Percentiles rank a stretch among this genome's conserved stretches.
Conservation (phyloP, 352 stramenopile species). For the Pythium dissotocum region DNA sequence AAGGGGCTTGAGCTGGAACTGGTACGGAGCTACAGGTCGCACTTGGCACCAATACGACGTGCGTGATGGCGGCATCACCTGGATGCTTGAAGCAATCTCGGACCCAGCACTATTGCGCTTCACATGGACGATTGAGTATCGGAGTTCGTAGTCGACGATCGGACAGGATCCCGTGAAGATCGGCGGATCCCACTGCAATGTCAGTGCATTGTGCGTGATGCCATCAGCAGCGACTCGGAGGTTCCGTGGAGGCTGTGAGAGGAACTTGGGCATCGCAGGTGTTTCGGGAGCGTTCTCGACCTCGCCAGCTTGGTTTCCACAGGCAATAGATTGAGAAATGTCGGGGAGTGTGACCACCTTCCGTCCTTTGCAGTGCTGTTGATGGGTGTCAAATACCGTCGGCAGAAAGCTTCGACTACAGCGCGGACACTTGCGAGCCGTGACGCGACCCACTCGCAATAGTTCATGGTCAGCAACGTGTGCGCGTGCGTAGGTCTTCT, state of each 20-base stretch:
- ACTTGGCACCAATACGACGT: constrained; percentile 61
- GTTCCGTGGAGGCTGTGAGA: constrained; percentile 67
- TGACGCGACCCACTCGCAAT: constrained; percentile 38
- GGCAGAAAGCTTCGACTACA: constrained; percentile 43
- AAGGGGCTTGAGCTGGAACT: constrained; percentile 43
- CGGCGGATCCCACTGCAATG: constrained; percentile 57
- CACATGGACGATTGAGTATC: constrained; percentile 32
- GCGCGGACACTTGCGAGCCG: constrained; percentile 28
- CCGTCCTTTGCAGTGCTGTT: constrained; percentile 27
- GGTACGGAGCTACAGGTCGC: constrained; percentile 45
- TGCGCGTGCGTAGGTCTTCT: constrained; percentile 47
- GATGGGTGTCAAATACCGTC: constrained; percentile 33
- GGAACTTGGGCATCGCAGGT: constrained; percentile 33
- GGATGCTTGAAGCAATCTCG: constrained; percentile 8
- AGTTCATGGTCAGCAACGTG: constrained; percentile 41
- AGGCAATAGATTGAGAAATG: not conserved
- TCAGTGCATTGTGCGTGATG: constrained; percentile 44
- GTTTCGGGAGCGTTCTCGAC: not conserved
- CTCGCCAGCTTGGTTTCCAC: constrained; percentile 4
- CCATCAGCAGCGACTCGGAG: constrained; percentile 38
- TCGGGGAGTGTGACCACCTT: constrained; percentile 19
- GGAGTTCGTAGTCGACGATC: constrained; percentile 71
- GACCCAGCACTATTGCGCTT: constrained; percentile 15
- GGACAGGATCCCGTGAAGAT: constrained; percentile 70
- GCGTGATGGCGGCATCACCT: constrained; percentile 28